Evolutionary conservation across 177 flowering plant species (phyloP), one percentile per base, ranked within the genome.

Genomic region (Vitis hybrid): DNA sequence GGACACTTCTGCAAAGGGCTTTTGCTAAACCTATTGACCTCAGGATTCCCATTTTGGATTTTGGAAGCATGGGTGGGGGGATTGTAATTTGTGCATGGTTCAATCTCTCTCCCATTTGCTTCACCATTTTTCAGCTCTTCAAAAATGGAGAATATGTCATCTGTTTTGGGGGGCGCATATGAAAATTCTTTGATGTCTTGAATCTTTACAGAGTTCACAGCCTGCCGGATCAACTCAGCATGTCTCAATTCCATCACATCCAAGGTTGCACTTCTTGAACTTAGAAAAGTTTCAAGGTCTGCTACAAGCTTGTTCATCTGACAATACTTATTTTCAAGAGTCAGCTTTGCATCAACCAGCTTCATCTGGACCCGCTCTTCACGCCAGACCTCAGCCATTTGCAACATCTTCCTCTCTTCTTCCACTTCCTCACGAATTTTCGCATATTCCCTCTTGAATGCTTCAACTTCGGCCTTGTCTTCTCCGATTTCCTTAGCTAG

Each of bases 291-390:
- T 63, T 86, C 86, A 5, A 90, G 76, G 61, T 82, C 80, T 9
- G 77, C 85, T 13, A 82, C 78, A 51, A 88, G 80, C 53, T 70
- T 76, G 61, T 82, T 86, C 86, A 90, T 82, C 56, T 79, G 84
- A 1, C 86, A 74, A 62, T 82, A 85, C 73, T 82, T 89, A 65
- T 84, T 82, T 67, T 88, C 89, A 61, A 87, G 81, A 11, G 85
- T 87, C 33, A 88, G 84, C 75, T 85, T 88, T 11, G 89, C 89
- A 73, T 90, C 94, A 58, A 87, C 73, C 22, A 90, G 78, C 85
- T 90, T 90, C 94, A 90, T 90, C 62, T 90, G 94, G 20, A 88
- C 89, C 18, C 92, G 91, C 72, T 90, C 94, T 74, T 90, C 94
- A 18, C 94, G 89, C 89, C 91, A 86, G 51, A 88, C 92, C 80